Percentiles rank a stretch among this genome's conserved stretches.
These are phyloP conservation scores for Mortierella sp. DNA, from an alignment of 371 early-diverging fungal genomes.

Conservation along the genomic window DNA sequence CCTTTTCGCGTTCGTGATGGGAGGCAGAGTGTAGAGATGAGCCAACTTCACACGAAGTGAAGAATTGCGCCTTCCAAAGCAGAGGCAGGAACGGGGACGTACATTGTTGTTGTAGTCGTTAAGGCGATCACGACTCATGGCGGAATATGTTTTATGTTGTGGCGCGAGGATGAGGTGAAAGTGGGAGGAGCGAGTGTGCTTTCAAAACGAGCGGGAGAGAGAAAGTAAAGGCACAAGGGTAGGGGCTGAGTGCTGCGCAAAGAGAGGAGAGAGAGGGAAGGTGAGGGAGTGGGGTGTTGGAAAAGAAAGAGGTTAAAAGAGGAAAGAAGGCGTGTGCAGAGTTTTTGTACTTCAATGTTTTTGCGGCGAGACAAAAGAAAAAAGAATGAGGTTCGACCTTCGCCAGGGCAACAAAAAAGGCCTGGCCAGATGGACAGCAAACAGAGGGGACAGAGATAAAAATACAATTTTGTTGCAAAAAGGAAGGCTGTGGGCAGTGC, in stretches of 20 bases:
- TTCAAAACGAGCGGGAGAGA: not conserved
- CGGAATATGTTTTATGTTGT: not conserved
- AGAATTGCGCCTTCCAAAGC: not conserved
- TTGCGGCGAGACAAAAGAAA: not conserved
- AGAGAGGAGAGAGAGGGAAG: not conserved
- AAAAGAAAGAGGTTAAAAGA: not conserved
- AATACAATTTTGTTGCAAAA: not conserved
- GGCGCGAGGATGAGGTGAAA: not conserved
- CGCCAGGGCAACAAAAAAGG: not conserved
- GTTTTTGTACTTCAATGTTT: not conserved
- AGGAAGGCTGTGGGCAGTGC: not conserved
- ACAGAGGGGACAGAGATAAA: not conserved
- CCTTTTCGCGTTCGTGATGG: not conserved
- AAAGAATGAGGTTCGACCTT: not conserved
- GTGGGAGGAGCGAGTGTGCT: not conserved
- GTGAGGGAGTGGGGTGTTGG: not conserved
- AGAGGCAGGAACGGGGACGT: not conserved
- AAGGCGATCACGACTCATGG: constrained; percentile 54
- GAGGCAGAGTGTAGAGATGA: not conserved
- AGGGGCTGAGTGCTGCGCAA: not conserved
- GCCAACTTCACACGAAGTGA: not conserved
- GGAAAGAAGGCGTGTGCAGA: not conserved
- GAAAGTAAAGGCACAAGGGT: not conserved
- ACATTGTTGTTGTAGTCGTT: constrained; percentile 42
- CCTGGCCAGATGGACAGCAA: not conserved